Percentiles rank a stretch among this genome's conserved stretches.
phyloP scores from a whole-genome alignment of 2,329 filamentous ascomycete species.

The Trichophyton simii region DNA sequence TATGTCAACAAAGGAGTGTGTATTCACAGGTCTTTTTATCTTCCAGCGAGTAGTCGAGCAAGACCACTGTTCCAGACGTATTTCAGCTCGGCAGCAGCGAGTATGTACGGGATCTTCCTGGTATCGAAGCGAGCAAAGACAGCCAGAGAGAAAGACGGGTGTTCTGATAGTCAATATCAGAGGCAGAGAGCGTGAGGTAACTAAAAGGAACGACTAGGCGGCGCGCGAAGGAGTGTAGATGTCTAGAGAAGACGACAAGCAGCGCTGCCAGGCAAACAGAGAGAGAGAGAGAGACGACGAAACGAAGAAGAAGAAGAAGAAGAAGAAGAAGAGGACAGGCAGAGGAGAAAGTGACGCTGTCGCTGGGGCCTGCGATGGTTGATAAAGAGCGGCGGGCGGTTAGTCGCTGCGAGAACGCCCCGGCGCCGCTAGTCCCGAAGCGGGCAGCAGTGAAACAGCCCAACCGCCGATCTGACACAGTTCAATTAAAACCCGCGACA shows the following conservation, averaged over 20 bases:
- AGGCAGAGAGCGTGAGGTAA: background rate
- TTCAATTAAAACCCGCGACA: background rate
- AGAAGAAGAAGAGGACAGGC: background rate
- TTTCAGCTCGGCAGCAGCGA: background rate
- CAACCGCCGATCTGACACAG: background rate
- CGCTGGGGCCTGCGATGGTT: too few species aligned
- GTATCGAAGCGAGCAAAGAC: slow-evolving; percentile 2
- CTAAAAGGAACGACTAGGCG: slow-evolving; percentile 5
- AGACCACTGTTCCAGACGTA: background rate
- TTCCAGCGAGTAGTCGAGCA: background rate
- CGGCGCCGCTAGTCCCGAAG: background rate
- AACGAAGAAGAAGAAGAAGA: slow-evolving; percentile 5
- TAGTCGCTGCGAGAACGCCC: background rate
- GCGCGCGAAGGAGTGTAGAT: slow-evolving; percentile 2
- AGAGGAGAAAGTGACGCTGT: background rate
- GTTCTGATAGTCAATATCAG: slow-evolving; percentile 6
- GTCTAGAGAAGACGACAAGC: background rate
- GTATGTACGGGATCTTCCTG: background rate
- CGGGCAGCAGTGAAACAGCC: background rate
- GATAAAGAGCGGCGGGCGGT: too few species aligned
- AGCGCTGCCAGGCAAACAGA: background rate
- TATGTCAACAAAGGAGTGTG: background rate
- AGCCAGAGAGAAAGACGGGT: background rate
- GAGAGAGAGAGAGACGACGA: slow-evolving; percentile 1
- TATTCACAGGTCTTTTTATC: too few species aligned